Evolutionary conservation across 495 filamentous ascomycete genomes (phyloP).

Genomic region (Pseudotulostoma volvatum): DNA sequence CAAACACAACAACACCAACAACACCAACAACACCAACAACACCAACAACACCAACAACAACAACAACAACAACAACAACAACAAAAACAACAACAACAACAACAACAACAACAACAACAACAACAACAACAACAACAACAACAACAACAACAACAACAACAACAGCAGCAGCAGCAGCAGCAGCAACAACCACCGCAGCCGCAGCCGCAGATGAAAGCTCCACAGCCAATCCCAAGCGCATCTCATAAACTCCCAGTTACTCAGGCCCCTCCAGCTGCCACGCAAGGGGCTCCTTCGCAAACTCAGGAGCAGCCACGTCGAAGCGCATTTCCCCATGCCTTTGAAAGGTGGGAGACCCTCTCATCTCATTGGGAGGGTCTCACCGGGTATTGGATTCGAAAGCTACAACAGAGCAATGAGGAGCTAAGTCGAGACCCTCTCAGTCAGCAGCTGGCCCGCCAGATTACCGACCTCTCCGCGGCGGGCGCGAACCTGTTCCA

Average conservation of each 20-base stretch:
- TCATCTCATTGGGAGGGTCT: slow-evolving; percentile 97
- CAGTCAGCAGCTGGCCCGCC: slow-evolving; percentile 72
- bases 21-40: slow-evolving; percentile 2
- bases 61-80: slow-evolving; percentile 1
- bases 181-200: slow-evolving; percentile 7
- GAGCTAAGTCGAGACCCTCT: slow-evolving; percentile 69
- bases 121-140: slow-evolving; percentile 7
- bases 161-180: slow-evolving; percentile 6
- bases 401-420: slow-evolving; percentile 74
- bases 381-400: slow-evolving; percentile 91
- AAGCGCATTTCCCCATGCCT: slow-evolving; percentile 76
- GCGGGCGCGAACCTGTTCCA: slow-evolving; percentile 96
- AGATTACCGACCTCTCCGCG: slow-evolving; percentile 89
- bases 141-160: background rate
- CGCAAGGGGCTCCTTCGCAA: slow-evolving; percentile 18
- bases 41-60: background rate
- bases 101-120: slow-evolving; percentile 6
- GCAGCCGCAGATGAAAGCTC: background rate
- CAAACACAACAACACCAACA: slow-evolving; percentile 3
- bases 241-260: slow-evolving; percentile 14
- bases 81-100: slow-evolving; percentile 9
- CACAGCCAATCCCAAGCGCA: slow-evolving; percentile 7
- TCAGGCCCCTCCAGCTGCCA: slow-evolving; percentile 10
- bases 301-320: slow-evolving; percentile 24
- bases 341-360: slow-evolving; percentile 90